Conservation (phyloP, 164 flowering plant genomes). For the Umbilicus rupestris region DNA sequence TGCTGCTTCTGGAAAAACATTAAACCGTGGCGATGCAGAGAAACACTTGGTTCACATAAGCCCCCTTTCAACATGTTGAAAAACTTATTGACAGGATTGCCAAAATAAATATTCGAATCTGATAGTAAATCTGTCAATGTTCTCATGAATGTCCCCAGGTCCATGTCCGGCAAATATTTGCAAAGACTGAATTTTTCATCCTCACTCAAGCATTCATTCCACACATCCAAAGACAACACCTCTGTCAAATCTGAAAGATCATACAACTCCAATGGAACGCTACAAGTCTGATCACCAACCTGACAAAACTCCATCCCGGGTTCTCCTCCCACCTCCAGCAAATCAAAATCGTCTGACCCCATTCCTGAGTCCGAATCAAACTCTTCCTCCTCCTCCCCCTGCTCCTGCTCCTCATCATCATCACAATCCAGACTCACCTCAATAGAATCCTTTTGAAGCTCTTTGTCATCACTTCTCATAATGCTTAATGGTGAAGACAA, state of each 20-base stretch:
- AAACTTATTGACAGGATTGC: conserved; percentile 57
- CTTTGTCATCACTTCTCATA: background rate
- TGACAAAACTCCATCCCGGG: conserved; percentile 4
- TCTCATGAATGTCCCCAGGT: conserved; percentile 3
- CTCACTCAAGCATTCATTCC: conserved; percentile 10
- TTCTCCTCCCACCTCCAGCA: conserved; percentile 9
- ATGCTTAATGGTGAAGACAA: background rate
- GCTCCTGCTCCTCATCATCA: too few relatives aligned
- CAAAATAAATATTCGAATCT: conserved; percentile 74
- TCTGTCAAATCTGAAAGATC: conserved; percentile 9
- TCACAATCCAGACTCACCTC: background rate
- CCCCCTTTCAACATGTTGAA: conserved; percentile 87
- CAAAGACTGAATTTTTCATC: conserved; percentile 1
- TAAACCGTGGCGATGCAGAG: conserved; percentile 68
- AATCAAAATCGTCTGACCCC: conserved; percentile 12
- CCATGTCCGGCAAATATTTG: conserved; percentile 10
- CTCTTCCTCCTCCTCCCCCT: conserved; percentile 3
- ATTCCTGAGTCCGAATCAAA: conserved; percentile 12
- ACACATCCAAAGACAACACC: conserved; percentile 11
- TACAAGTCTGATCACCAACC: conserved; percentile 8
- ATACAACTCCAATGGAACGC: conserved; percentile 10
- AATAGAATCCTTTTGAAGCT: background rate
- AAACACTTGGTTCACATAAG: conserved; percentile 83
- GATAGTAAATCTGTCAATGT: conserved; percentile 52
- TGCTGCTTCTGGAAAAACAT: conserved; percentile 54